Evolutionary conservation across 768 basidiomycete species (phyloP).

Genomic region (Xerocomellus dryophilus): DNA sequence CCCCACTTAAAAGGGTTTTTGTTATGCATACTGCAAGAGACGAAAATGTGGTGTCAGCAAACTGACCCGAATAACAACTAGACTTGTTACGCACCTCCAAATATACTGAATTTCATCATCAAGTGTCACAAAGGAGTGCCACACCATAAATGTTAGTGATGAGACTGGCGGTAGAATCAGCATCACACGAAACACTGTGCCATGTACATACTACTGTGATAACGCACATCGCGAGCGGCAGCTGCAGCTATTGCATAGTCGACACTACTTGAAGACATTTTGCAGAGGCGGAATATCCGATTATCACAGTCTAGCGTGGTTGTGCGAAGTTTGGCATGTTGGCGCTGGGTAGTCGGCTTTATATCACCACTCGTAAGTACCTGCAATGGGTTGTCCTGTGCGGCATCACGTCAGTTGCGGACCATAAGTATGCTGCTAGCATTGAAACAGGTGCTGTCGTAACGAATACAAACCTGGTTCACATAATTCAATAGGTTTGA

Average conservation of each 20-base stretch:
- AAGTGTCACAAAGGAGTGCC: slow-evolving; percentile 12
- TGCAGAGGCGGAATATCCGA: too few relatives aligned
- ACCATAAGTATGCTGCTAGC: too few relatives aligned
- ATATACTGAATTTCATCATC: slow-evolving; percentile 21
- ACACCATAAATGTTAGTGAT: slow-evolving; percentile 13
- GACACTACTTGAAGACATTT: not conserved
- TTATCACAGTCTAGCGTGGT: not conserved
- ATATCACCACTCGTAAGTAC: too few relatives aligned
- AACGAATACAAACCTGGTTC: too few relatives aligned
- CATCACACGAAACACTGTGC: not conserved
- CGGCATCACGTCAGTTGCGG: too few relatives aligned
- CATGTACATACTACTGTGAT: slow-evolving; percentile 7
- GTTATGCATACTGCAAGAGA: slow-evolving; percentile 20
- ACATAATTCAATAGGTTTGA: not conserved
- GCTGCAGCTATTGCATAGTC: not conserved
- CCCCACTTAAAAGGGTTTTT: slow-evolving; percentile 29
- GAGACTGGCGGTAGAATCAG: slow-evolving; percentile 12
- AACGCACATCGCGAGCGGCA: slow-evolving; percentile 9
- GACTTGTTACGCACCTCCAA: slow-evolving; percentile 20
- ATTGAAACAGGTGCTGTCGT: too few relatives aligned
- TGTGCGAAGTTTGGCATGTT: not conserved
- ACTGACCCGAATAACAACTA: not conserved
- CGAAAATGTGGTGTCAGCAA: too few relatives aligned
- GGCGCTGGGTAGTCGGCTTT: not conserved
- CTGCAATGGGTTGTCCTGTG: slow-evolving; percentile 14